Percentiles rank a stretch among this genome's conserved stretches.
Evolutionary conservation across 2,329 filamentous ascomycete genomes (phyloP).

Genomic region (Colletotrichum sp.): DNA sequence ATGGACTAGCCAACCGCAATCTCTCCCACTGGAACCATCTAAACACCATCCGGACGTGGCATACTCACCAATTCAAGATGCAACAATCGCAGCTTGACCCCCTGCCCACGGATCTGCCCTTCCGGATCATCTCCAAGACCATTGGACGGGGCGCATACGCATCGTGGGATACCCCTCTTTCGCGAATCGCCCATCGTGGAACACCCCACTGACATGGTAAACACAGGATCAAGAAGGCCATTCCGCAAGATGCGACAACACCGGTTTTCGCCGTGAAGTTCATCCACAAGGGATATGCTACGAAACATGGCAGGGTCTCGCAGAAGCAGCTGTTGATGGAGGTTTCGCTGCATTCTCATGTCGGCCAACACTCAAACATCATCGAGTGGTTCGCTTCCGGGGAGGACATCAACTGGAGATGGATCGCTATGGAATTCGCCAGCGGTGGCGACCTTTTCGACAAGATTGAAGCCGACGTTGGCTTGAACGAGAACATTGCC

Average conservation of each 20-base stretch:
- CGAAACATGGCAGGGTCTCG: conserved; percentile 85
- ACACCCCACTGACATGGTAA: conserved; percentile 5
- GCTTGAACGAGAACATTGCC: conserved; percentile 91
- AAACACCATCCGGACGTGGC: not conserved
- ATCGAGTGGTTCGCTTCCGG: conserved; percentile 91
- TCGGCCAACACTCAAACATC: conserved; percentile 89
- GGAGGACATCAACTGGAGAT: conserved; percentile 86
- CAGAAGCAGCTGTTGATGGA: conserved; percentile 92
- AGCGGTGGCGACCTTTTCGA: conserved; percentile 97
- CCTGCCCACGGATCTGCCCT: conserved; percentile 83
- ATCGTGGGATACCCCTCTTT: conserved; percentile 64
- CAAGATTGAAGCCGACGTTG: conserved; percentile 98
- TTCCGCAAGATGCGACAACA: conserved; percentile 68
- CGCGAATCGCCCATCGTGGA: not conserved
- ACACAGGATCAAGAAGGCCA: conserved; percentile 87
- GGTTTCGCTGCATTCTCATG: conserved; percentile 85
- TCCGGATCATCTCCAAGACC: conserved; percentile 93
- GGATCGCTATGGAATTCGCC: conserved; percentile 98
- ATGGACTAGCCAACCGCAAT: conserved; percentile 5
- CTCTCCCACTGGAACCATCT: not conserved
- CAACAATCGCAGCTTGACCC: conserved; percentile 88
- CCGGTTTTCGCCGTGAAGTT: conserved; percentile 98
- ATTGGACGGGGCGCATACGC: conserved; percentile 97
- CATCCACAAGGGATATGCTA: conserved; percentile 96
- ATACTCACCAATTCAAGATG: conserved; percentile 39